These are phyloP conservation scores for Triticum monococcum DNA, from an alignment of 176 grass and related monocot genomes.

Conservation along the genomic window DNA sequence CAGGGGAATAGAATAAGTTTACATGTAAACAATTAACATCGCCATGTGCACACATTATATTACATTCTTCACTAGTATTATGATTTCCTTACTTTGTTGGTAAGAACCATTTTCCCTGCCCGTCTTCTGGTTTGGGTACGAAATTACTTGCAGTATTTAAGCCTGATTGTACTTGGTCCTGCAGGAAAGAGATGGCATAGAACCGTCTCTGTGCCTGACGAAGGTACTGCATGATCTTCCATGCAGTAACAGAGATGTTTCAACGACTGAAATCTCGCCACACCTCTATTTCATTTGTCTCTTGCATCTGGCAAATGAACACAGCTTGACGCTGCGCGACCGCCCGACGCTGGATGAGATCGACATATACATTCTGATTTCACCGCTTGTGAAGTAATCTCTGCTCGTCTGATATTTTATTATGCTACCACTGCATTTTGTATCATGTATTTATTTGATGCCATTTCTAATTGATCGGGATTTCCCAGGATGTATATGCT, in stretches of 20 bases:
- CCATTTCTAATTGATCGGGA: no score
- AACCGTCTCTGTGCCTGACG: constrained; percentile 41
- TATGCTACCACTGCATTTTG: background rate
- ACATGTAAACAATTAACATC: background rate
- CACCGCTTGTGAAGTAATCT: constrained; percentile 36
- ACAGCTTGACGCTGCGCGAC: constrained; percentile 53
- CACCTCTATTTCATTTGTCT: constrained; percentile 96
- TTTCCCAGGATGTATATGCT: background rate
- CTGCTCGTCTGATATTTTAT: background rate
- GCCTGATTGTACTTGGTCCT: constrained; percentile 3
- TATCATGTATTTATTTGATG: background rate
- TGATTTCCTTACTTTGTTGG: background rate
- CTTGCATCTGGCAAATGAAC: constrained; percentile 89
- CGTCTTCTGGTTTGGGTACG: background rate
- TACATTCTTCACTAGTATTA: constrained; percentile 21
- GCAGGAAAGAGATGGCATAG: constrained; percentile 37
- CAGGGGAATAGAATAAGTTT: background rate
- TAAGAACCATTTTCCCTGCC: background rate
- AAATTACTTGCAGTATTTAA: background rate
- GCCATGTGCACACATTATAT: background rate
- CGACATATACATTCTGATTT: constrained; percentile 65
- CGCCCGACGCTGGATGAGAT: constrained; percentile 76
- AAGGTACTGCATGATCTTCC: constrained; percentile 68
- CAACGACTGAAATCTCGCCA: constrained; percentile 67
- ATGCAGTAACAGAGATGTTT: constrained; percentile 43